Evolutionary conservation across 345 rosid genomes (phyloP).

Genomic region (Eucalyptus erythrocorys): DNA sequence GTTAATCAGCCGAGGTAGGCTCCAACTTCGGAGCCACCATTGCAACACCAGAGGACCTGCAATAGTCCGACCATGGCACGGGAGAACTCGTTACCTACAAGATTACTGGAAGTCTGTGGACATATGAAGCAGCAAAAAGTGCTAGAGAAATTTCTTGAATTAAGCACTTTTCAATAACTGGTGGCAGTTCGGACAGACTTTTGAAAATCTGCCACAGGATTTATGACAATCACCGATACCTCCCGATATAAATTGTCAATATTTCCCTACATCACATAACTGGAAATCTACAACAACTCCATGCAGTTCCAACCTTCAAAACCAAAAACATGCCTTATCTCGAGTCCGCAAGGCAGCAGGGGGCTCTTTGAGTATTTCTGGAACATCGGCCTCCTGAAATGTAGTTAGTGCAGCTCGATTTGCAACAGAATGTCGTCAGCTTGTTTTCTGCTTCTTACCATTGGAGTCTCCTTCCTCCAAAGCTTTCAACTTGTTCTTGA

Average conservation of each 20-base stretch:
- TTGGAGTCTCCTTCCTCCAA: constrained; percentile 51
- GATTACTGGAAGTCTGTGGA: not conserved
- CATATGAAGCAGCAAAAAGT: not conserved
- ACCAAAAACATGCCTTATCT: not conserved
- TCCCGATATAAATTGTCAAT: not conserved
- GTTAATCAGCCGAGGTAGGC: not conserved
- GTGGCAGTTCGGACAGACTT: no score
- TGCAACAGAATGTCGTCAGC: not conserved
- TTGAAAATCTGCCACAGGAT: not conserved
- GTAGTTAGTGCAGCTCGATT: not conserved
- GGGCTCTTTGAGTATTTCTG: not conserved
- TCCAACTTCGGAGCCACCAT: not conserved
- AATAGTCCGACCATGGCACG: not conserved
- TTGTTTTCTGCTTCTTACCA: constrained; percentile 54
- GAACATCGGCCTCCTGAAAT: not conserved
- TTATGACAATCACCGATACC: not conserved
- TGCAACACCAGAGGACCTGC: not conserved
- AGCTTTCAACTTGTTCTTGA: constrained; percentile 74
- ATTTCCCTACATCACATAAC: not conserved
- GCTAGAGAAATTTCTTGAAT: not conserved
- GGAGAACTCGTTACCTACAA: not conserved
- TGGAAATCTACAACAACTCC: not conserved
- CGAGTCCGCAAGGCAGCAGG: not conserved
- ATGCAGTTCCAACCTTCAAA: not conserved
- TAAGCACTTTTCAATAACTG: not conserved